These are phyloP conservation scores for Perkinsela sp. DNA, from an alignment of 208 protist genomes.

Conservation along the genomic window DNA sequence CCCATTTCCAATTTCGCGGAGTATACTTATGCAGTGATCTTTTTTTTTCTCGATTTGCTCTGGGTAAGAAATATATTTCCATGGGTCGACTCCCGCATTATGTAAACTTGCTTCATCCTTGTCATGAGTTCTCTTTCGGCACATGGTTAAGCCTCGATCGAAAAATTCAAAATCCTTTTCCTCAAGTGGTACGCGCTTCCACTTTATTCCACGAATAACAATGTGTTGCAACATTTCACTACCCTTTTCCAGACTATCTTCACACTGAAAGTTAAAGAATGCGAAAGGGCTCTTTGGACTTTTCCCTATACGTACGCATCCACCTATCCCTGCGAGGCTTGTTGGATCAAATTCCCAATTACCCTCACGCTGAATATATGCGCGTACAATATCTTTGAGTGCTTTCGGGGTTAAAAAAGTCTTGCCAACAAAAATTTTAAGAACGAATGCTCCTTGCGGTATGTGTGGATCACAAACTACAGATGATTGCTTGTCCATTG, in stretches of 20 bases:
- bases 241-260: not conserved
- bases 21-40: not conserved
- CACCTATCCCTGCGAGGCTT: no score
- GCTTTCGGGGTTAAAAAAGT: no score
- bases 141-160: no score
- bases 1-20: not conserved
- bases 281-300: not conserved
- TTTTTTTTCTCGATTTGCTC: not conserved
- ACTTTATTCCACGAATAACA: not conserved
- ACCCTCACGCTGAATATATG: no score
- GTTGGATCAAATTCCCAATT: no score
- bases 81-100: not conserved
- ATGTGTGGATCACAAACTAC: no score
- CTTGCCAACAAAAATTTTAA: no score
- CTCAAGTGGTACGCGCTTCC: not conserved
- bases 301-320: not conserved
- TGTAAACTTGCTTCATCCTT: no score
- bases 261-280: not conserved
- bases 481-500: no score
- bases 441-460: no score
- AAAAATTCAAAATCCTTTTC: not conserved
- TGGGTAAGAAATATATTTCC: not conserved
- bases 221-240: not conserved
- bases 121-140: no score
- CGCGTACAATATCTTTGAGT: no score